These are phyloP conservation scores for Nicotiana otophora DNA, from an alignment of 257 asterid species.

Conservation along the genomic window DNA sequence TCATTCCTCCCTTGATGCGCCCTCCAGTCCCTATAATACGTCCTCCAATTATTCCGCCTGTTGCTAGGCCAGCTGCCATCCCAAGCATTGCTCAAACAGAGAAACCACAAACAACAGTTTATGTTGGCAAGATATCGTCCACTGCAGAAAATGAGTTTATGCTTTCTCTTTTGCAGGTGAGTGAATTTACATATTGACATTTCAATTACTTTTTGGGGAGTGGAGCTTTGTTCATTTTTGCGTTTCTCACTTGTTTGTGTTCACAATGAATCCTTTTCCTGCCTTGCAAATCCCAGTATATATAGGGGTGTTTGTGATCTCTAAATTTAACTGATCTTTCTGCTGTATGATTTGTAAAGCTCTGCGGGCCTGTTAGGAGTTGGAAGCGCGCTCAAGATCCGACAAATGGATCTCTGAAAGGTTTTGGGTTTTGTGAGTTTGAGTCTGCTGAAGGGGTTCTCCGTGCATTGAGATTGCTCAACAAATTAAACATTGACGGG, in stretches of 20 bases:
- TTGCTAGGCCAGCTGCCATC: constrained; percentile 47
- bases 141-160: constrained; percentile 90
- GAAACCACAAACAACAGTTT: constrained; percentile 86
- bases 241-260: constrained; percentile 9
- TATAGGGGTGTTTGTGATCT: background rate
- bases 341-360: constrained; percentile 43
- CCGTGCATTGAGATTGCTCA: constrained; percentile 81
- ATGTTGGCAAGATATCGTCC: constrained; percentile 85
- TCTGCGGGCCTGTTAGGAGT: constrained; percentile 93
- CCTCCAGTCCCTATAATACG: constrained; percentile 71
- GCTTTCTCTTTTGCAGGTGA: constrained; percentile 80
- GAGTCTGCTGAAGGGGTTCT: constrained; percentile 97
- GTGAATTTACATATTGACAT: constrained; percentile 12
- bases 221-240: background rate
- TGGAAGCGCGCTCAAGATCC: constrained; percentile 99
- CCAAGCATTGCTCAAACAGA: constrained; percentile 44
- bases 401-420: constrained; percentile 66
- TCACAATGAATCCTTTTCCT: background rate
- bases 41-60: constrained; percentile 56
- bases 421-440: constrained; percentile 96
- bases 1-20: constrained; percentile 64
- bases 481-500: constrained; percentile 79
- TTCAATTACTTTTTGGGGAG: constrained; percentile 2
- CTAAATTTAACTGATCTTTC: background rate
- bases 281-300: background rate